These are phyloP conservation scores for Penicillium waksmanii DNA, from an alignment of 495 filamentous ascomycete species.

Conservation along the genomic window DNA sequence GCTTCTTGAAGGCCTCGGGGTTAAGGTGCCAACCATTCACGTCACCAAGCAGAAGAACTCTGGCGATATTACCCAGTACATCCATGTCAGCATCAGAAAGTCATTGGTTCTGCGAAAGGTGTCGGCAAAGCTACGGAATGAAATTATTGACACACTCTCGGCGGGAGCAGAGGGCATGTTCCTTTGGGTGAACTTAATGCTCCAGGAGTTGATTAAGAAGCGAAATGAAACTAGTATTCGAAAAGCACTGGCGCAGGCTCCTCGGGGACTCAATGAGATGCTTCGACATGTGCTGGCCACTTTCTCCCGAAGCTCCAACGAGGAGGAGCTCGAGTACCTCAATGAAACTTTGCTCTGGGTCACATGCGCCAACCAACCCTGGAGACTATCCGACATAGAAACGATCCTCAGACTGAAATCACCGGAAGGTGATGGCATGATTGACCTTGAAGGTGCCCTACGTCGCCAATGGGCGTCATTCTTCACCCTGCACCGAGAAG, in stretches of 20 bases:
- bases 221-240: neutral
- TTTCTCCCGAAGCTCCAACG: neutral
- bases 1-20: neutral
- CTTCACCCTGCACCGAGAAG: neutral
- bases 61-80: neutral
- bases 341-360: neutral
- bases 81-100: neutral
- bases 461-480: neutral
- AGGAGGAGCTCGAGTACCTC: neutral
- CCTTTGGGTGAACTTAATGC: neutral
- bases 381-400: neutral
- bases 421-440: neutral
- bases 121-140: neutral
- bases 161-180: neutral
- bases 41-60: neutral
- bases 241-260: neutral
- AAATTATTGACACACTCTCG: neutral
- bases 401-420: neutral
- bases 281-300: neutral
- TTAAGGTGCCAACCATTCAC: neutral
- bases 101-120: neutral
- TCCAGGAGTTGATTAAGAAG: neutral
- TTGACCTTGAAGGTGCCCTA: neutral
- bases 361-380: neutral
- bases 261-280: neutral